A percentile compares a stretch with the other conserved stretches of the same genome.
Conservation (phyloP, 2,329 filamentous ascomycete genomes). For the Pseudogymnoascus sp. region DNA sequence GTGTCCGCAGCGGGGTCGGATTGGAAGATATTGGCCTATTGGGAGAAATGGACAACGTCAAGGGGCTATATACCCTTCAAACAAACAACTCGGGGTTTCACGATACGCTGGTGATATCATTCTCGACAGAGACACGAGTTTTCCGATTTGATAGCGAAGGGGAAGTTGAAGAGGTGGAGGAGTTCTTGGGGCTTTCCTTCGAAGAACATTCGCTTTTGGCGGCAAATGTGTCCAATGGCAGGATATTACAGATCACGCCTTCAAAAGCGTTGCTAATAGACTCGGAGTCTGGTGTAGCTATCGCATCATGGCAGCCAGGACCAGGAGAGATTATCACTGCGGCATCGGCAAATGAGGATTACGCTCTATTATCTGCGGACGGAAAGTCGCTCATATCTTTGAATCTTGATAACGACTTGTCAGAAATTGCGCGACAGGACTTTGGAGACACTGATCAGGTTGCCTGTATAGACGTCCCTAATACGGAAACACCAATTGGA, state of each 20-base stretch:
- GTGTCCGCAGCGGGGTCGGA: slow-evolving; percentile 87
- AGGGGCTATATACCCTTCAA: slow-evolving; percentile 62
- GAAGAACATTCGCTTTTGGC: slow-evolving; percentile 64
- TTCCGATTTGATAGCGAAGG: slow-evolving; percentile 69
- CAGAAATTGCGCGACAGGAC: slow-evolving; percentile 49
- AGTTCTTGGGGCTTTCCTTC: slow-evolving; percentile 63
- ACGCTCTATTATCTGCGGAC: slow-evolving; percentile 65
- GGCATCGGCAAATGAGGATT: slow-evolving; percentile 64
- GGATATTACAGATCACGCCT: slow-evolving; percentile 70
- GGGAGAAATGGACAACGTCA: slow-evolving; percentile 67
- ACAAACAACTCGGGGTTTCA: slow-evolving; percentile 39
- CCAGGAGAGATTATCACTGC: slow-evolving; percentile 58
- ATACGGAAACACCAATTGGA: slow-evolving; percentile 50
- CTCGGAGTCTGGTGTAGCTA: slow-evolving; percentile 44
- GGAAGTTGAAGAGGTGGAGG: slow-evolving; percentile 78
- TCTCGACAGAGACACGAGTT: slow-evolving; percentile 73
- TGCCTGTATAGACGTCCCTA: slow-evolving; percentile 73
- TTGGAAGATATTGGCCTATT: slow-evolving; percentile 80
- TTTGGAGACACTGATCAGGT: slow-evolving; percentile 66
- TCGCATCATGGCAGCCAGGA: slow-evolving; percentile 50
- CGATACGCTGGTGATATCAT: slow-evolving; percentile 73
- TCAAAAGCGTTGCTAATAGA: slow-evolving; percentile 56
- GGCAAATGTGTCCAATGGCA: slow-evolving; percentile 53
- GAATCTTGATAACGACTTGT: slow-evolving; percentile 50
- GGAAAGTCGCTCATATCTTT: slow-evolving; percentile 67